Conservation (phyloP, 78 protist genomes). For the Reticulomyxa filosa region DNA sequence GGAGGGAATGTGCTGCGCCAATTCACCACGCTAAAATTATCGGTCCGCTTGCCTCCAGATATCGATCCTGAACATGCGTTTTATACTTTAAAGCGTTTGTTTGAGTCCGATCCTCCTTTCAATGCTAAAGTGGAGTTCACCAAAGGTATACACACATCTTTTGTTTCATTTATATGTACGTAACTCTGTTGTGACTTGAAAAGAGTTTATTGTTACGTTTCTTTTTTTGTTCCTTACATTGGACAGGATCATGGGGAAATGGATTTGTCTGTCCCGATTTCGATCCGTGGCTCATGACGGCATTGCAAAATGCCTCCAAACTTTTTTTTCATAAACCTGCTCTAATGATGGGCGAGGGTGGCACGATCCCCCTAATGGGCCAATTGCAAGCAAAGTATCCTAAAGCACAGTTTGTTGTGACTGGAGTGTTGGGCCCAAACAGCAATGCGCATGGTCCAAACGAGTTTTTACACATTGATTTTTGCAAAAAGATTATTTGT, state of each 20-base stretch:
- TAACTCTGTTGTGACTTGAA: too few species aligned
- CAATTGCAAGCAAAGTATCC: neutral
- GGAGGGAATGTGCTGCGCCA: constrained; percentile 62
- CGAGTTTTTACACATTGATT: neutral
- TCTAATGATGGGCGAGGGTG: neutral
- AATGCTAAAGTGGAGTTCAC: constrained; percentile 44
- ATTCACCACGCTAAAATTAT: constrained; percentile 28
- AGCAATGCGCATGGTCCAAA: neutral
- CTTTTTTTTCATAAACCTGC: too few species aligned
- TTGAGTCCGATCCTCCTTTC: constrained; percentile 52
- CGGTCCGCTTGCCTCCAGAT: constrained; percentile 57
- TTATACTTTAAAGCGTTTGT: constrained; percentile 12
- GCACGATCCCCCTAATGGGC: neutral
- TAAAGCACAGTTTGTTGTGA: neutral
- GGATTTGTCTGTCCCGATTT: too few species aligned
- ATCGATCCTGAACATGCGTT: constrained; percentile 17
- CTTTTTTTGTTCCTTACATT: too few species aligned
- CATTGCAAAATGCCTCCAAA: too few species aligned
- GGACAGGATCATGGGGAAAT: too few species aligned
- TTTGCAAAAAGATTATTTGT: neutral
- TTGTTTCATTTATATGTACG: too few species aligned
- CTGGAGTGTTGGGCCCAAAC: neutral
- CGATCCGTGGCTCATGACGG: too few species aligned
- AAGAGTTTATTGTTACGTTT: too few species aligned
- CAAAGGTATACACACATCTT: too few species aligned